Evolutionary conservation across 768 basidiomycete genomes (phyloP).

Genomic region (Cystofilobasidium bisporidii): DNA sequence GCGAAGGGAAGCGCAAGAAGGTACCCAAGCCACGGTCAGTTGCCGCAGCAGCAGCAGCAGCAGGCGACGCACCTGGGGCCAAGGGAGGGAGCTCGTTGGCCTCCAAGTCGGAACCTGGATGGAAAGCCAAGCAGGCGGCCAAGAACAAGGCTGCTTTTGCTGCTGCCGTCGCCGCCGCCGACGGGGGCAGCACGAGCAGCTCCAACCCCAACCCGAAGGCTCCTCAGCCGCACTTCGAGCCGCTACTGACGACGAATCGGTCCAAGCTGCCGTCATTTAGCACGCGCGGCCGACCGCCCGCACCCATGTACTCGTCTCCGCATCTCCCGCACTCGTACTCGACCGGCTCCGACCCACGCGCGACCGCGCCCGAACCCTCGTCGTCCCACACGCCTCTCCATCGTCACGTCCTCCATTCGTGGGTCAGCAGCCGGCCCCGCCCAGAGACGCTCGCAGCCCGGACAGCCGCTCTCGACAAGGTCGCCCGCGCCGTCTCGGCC

Average conservation of each 20-base stretch:
- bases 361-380: background rate
- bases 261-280: background rate
- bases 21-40: background rate
- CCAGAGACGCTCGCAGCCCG: slow-evolving; percentile 2
- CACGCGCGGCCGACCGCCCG: background rate
- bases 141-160: background rate
- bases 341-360: background rate
- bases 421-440: slow-evolving; percentile 2
- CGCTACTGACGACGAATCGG: background rate
- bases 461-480: slow-evolving; percentile 2
- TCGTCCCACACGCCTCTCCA: background rate
- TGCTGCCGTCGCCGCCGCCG: too few species aligned
- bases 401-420: background rate
- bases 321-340: background rate
- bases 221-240: background rate
- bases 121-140: background rate
- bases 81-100: background rate
- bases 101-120: background rate
- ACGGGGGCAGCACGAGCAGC: background rate
- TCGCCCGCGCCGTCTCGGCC: slow-evolving; percentile 6
- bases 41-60: too few species aligned
- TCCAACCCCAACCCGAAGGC: background rate
- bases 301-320: background rate
- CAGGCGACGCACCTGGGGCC: background rate
- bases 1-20: background rate